These are phyloP conservation scores for Ophiobolus disseminans DNA, from an alignment of 2,329 filamentous ascomycete species.

Conservation along the genomic window DNA sequence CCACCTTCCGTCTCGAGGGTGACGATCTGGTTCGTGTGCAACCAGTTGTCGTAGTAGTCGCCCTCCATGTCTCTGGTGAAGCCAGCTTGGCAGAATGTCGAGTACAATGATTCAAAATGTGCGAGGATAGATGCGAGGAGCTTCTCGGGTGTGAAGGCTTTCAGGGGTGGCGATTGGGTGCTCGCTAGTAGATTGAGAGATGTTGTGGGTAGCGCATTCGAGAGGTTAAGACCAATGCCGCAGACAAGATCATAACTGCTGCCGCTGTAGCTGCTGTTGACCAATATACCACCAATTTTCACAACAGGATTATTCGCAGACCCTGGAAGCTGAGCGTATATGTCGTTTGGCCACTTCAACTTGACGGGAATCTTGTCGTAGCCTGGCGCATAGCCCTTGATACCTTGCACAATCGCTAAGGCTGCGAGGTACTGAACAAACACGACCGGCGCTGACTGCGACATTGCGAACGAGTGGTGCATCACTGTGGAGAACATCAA, in stretches of 20 bases:
- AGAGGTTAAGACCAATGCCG: constrained; percentile 82
- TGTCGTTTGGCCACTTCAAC: constrained; percentile 98
- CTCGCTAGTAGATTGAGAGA: constrained; percentile 77
- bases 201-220: constrained; percentile 84
- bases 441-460: constrained; percentile 77
- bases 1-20: constrained; percentile 83
- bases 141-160: constrained; percentile 74
- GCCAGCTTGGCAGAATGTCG: constrained; percentile 74
- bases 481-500: constrained; percentile 90
- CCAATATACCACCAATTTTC: constrained; percentile 92
- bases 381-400: constrained; percentile 77
- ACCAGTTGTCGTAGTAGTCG: constrained; percentile 72
- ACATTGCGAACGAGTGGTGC: constrained; percentile 78
- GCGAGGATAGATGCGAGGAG: constrained; percentile 83
- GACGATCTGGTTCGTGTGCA: constrained; percentile 72
- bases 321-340: constrained; percentile 62
- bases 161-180: constrained; percentile 44
- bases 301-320: constrained; percentile 66
- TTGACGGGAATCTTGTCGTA: constrained; percentile 80
- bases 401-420: constrained; percentile 83
- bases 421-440: constrained; percentile 95
- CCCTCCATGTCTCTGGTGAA: constrained; percentile 77
- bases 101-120: constrained; percentile 78
- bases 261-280: constrained; percentile 82
- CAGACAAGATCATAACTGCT: constrained; percentile 84